phyloP scores from a whole-genome alignment of 2,329 filamentous ascomycete species.

The Fusarium nodosum region DNA sequence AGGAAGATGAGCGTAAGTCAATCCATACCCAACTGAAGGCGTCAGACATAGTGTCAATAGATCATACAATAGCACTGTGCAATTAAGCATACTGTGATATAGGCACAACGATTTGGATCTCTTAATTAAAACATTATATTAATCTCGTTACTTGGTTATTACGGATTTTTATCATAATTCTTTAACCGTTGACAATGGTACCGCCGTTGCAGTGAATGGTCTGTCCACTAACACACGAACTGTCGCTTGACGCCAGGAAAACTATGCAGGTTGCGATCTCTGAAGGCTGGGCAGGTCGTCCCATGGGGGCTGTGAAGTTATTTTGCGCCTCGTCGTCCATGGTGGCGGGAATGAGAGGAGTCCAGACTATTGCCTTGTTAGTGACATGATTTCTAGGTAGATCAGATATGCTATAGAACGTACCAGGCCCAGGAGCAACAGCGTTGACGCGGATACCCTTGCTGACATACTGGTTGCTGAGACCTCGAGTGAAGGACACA shows the following conservation, averaged over 20 bases:
- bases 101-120: not conserved
- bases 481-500: slow-evolving; percentile 80
- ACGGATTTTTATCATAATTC: not conserved
- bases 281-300: slow-evolving; percentile 81
- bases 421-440: slow-evolving; percentile 77
- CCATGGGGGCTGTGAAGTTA: slow-evolving; percentile 80
- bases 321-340: slow-evolving; percentile 80
- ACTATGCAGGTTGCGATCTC: slow-evolving; percentile 88
- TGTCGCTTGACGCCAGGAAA: slow-evolving; percentile 82
- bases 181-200: slow-evolving; percentile 62
- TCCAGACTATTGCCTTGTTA: slow-evolving; percentile 69
- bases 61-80: not conserved
- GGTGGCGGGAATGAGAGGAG: slow-evolving; percentile 78
- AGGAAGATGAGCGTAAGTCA: not conserved
- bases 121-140: not conserved
- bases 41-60: not conserved
- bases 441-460: slow-evolving; percentile 83
- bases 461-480: slow-evolving; percentile 79
- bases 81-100: accelerated
- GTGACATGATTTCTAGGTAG: not conserved
- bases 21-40: not conserved
- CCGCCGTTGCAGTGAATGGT: slow-evolving; percentile 68
- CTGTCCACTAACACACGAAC: slow-evolving; percentile 80
- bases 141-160: not conserved
- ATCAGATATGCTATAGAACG: slow-evolving; percentile 6